Percentiles rank a stretch among this genome's conserved stretches.
phyloP scores from a whole-genome alignment of 208 protist species.

The Trypanosoma cruzi region DNA sequence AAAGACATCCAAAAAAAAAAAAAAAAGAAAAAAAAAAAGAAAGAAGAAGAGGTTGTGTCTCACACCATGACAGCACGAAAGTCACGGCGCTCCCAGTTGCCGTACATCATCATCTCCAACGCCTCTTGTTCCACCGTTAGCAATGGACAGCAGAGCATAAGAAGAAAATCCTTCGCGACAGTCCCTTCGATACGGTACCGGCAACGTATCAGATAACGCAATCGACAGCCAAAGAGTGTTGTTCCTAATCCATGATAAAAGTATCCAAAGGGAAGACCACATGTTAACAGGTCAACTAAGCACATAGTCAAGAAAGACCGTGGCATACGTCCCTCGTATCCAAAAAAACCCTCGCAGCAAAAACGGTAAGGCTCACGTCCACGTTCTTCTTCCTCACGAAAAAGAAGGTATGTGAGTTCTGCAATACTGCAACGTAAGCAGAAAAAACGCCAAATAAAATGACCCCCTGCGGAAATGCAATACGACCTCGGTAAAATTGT shows the following conservation, averaged over 20 bases:
- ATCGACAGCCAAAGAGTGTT: slow-evolving; percentile 53
- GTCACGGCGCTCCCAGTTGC: slow-evolving; percentile 23
- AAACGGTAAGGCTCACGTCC: slow-evolving; percentile 28
- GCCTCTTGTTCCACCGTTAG: slow-evolving; percentile 63
- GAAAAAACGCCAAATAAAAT: slow-evolving; percentile 51
- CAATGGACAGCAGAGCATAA: slow-evolving; percentile 47
- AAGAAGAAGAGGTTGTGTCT: slow-evolving; percentile 13
- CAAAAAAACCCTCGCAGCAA: slow-evolving; percentile 47
- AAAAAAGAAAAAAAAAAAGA: slow-evolving; percentile 11
- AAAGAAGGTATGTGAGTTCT: slow-evolving; percentile 51
- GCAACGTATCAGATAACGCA: slow-evolving; percentile 67
- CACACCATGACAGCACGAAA: slow-evolving; percentile 19
- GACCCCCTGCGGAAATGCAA: slow-evolving; percentile 11
- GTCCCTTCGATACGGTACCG: slow-evolving; percentile 58
- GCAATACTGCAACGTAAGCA: slow-evolving; percentile 73
- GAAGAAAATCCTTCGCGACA: slow-evolving; percentile 32
- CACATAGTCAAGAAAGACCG: slow-evolving; percentile 40
- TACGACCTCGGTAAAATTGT: background rate
- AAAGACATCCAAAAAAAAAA: slow-evolving; percentile 20
- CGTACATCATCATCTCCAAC: slow-evolving; percentile 47
- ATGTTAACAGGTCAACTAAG: slow-evolving; percentile 49
- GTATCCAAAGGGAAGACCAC: slow-evolving; percentile 47
- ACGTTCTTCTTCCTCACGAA: slow-evolving; percentile 43
- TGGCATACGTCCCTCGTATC: slow-evolving; percentile 28
- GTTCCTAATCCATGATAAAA: slow-evolving; percentile 79